Evolutionary conservation across 768 basidiomycete genomes (phyloP).

Genomic region (Sistotremastrum niveocremeum): DNA sequence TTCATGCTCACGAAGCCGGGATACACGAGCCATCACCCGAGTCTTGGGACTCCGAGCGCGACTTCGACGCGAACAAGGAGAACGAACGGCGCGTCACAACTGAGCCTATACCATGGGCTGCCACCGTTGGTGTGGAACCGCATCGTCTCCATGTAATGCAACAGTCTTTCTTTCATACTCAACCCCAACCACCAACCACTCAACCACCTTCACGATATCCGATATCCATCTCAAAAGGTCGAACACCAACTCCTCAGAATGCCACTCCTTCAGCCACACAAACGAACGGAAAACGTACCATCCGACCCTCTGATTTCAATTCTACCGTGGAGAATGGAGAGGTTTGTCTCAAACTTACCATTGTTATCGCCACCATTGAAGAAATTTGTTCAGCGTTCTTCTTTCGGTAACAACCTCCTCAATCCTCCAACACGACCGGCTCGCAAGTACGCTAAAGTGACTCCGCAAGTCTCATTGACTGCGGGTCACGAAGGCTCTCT

Average conservation of each 20-base stretch:
- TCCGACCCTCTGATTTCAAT: conserved; percentile 22
- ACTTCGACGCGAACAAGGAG: not conserved
- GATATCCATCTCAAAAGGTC: conserved; percentile 5
- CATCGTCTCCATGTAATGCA: conserved; percentile 93
- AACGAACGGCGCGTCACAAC: conserved; percentile 23
- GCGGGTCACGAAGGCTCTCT: conserved; percentile 49
- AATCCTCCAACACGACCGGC: conserved; percentile 58
- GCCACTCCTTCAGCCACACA: conserved; percentile 39
- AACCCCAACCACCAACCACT: conserved; percentile 6
- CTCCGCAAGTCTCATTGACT: conserved; percentile 49
- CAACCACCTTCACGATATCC: conserved; percentile 6
- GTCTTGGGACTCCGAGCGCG: conserved; percentile 4
- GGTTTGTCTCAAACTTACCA: conserved; percentile 3
- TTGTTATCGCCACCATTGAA: not conserved
- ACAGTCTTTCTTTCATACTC: conserved; percentile 52
- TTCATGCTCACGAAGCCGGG: conserved; percentile 28
- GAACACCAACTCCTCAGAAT: conserved; percentile 35
- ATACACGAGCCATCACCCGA: conserved; percentile 19
- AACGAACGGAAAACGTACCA: conserved; percentile 11
- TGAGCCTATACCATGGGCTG: conserved; percentile 55
- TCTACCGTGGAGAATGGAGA: conserved; percentile 41
- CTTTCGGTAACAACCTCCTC: conserved; percentile 64
- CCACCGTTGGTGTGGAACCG: conserved; percentile 63
- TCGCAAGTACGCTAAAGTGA: conserved; percentile 68
- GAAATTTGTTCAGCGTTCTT: conserved; percentile 41